Evolutionary conservation across 129 eudicot genomes (phyloP).

Genomic region (Calendula officinalis): DNA sequence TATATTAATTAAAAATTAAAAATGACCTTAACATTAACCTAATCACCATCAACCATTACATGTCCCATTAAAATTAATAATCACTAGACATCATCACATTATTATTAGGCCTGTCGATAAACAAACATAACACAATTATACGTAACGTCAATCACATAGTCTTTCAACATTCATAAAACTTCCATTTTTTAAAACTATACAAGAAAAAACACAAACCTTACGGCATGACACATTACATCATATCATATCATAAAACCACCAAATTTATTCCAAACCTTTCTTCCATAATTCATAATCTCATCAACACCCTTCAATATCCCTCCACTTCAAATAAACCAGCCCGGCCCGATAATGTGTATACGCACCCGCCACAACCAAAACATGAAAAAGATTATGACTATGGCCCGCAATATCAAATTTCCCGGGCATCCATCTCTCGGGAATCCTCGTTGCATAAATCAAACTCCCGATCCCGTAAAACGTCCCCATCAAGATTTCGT

Average conservation of each 20-base stretch:
- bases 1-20: too few species aligned
- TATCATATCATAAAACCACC: not conserved
- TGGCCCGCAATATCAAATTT: slow-evolving; percentile 93
- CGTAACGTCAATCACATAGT: not conserved
- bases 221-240: slow-evolving; percentile 7
- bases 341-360: slow-evolving; percentile 94
- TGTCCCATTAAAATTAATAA: not conserved
- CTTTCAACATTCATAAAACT: slow-evolving; percentile 11
- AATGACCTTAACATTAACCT: not conserved
- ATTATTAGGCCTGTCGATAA: not conserved
- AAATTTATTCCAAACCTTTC: slow-evolving; percentile 15
- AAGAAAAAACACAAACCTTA: slow-evolving; percentile 29
- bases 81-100: not conserved
- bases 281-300: not conserved
- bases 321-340: slow-evolving; percentile 81
- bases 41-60: not conserved
- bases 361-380: slow-evolving; percentile 95
- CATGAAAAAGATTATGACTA: slow-evolving; percentile 93
- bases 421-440: slow-evolving; percentile 98
- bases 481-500: slow-evolving; percentile 84
- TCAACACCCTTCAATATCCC: slow-evolving; percentile 87
- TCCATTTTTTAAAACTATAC: slow-evolving; percentile 28
- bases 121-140: not conserved
- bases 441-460: slow-evolving; percentile 80
- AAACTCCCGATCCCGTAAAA: slow-evolving; percentile 87